Base-by-base conservation (phyloP, 1,284 basidiomycete species). In the Rhodotorula sp. region DNA sequence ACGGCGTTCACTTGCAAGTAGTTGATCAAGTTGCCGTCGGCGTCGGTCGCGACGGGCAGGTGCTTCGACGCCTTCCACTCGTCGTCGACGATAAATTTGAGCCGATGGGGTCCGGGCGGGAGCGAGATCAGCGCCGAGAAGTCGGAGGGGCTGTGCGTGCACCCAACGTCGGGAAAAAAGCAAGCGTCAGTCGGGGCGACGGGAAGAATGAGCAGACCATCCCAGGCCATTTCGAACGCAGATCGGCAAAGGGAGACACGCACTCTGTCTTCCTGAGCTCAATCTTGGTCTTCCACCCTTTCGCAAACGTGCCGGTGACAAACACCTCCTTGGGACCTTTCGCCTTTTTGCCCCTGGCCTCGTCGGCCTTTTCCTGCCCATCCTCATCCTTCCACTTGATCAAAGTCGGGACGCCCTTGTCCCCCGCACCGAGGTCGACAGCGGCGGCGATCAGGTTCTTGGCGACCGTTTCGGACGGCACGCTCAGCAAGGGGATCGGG, bases 71-170 rank as follows among this genome's bases (percentile, higher is more conserved):
- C 86, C 70, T 90, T 88, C 89, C 91, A 94, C 64, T 90, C 87
- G 70, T 92, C 91, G 81, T 99, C 97, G 71, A 99, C 93, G 76
- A 98, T 88, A 84, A 98, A 99, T 76, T 95, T 93, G 80, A 98
- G 87, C 72, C 96, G 91, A 80, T 99, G 95, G 3, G 94, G 95
- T 31, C 96, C 97, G 0, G 95, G 93, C 20, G 89, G 87, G 5
- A 97, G 86, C 23, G 83, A 81, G 56, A 86, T 79, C 48, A 84
- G 79, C 0, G 81, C 78, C 20, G 81, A 79, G 68, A 85, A 85
- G 72, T 84, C 83, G 65, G 83, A 81, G 6, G 71, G 23, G 64
- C 71, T 77, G 63, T 34, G 34, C 34, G 34, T 34, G 34, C 34
- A 34, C 34, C 34, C n/a, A n/a, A n/a, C n/a, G n/a, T n/a, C n/a